These are phyloP conservation scores for Pyropia haitanensis DNA, from an alignment of 23 red algal genomes.

Conservation along the genomic window DNA sequence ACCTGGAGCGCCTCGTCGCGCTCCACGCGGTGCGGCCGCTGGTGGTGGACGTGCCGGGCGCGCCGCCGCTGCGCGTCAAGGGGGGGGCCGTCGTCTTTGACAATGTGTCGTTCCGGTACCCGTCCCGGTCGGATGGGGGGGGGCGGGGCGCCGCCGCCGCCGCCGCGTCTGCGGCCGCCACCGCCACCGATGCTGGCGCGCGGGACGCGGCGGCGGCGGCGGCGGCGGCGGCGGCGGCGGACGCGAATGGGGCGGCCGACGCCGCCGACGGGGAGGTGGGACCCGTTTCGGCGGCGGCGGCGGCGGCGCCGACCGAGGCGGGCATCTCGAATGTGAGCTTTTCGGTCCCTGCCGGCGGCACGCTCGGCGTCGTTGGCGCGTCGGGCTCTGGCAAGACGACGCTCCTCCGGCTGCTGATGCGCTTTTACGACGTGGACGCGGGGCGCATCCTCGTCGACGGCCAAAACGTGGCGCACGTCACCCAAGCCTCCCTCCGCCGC, in stretches of 20 bases:
- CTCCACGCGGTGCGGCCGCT: constrained; percentile 40
- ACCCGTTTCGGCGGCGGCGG: too few species aligned
- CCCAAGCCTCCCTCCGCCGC: constrained; percentile 24
- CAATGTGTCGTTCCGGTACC: constrained; percentile 71
- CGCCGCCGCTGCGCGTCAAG: constrained; percentile 21
- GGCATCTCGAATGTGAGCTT: constrained; percentile 67
- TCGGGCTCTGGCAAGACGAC: constrained; percentile 71
- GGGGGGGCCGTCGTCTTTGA: constrained; percentile 59
- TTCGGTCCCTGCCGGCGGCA: constrained; percentile 51
- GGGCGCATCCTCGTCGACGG: constrained; percentile 81
- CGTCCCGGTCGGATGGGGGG: too few species aligned
- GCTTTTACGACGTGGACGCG: constrained; percentile 78
- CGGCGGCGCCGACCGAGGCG: constrained; percentile 11
- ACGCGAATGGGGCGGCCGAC: too few species aligned
- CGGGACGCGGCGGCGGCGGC: too few species aligned
- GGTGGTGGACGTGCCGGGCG: constrained; percentile 58
- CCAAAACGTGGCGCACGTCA: constrained; percentile 48
- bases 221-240: too few species aligned
- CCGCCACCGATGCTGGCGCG: too few species aligned
- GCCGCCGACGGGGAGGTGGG: too few species aligned
- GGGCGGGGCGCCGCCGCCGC: neutral
- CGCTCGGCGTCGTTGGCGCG: constrained; percentile 77
- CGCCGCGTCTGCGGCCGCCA: neutral
- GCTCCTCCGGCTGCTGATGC: constrained; percentile 73
- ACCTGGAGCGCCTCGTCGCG: constrained; percentile 75